These are phyloP conservation scores for Pseudofabraea citricarpa DNA, from an alignment of 2,329 filamentous ascomycete genomes.

Conservation along the genomic window DNA sequence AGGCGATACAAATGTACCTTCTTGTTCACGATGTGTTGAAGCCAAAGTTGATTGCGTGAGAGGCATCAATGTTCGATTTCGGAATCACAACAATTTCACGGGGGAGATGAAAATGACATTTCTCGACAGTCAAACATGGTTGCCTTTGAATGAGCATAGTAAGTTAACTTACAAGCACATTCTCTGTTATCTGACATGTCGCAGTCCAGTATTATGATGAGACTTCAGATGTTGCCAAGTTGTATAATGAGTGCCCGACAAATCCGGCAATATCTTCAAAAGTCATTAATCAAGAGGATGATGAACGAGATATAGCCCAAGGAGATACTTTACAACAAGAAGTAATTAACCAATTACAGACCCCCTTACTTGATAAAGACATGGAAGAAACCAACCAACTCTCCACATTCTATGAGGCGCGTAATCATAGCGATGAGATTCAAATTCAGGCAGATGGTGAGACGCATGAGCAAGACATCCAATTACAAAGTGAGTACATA, in stretches of 20 bases:
- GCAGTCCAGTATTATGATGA: constrained; percentile 1
- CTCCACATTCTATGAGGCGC: too few relatives aligned
- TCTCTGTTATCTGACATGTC: not conserved
- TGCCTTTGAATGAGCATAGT: not conserved
- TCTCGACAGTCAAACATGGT: not conserved
- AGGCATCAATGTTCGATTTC: not conserved
- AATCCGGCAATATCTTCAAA: not conserved
- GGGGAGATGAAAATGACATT: not conserved
- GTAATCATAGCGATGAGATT: too few relatives aligned
- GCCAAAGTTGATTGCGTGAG: not conserved
- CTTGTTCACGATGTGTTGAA: not conserved
- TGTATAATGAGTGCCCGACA: not conserved
- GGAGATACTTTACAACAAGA: too few relatives aligned
- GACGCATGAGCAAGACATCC: too few relatives aligned
- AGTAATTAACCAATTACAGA: too few relatives aligned
- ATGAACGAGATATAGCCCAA: too few relatives aligned
- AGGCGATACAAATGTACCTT: constrained; percentile 1
- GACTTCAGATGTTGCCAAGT: not conserved
- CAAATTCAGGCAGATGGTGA: too few relatives aligned
- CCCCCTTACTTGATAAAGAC: too few relatives aligned
- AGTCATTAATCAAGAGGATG: too few relatives aligned
- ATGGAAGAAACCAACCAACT: too few relatives aligned
- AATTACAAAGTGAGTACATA: too few relatives aligned
- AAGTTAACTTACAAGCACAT: not conserved
- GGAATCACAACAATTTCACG: too few relatives aligned